Evolutionary conservation across 768 basidiomycete genomes (phyloP), one percentile per base, ranked within the genome.

Genomic region (Rhodotorula kratochvilovae): DNA sequence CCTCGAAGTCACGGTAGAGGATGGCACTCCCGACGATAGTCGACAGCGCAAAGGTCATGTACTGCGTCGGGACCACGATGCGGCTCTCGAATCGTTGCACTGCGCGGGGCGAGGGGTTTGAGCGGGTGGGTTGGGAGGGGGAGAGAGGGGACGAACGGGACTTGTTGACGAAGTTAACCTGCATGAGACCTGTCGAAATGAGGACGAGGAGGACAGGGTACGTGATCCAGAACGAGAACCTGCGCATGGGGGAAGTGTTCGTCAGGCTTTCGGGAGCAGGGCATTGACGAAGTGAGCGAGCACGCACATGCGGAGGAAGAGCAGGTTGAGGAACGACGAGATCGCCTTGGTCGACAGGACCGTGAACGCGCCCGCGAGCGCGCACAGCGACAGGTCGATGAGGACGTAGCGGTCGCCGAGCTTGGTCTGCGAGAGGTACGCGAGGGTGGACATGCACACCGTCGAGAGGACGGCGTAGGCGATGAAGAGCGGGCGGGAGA

Each of bases 21-120:
- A 99, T 88, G 3, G 91, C 92, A 8, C 92, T 94, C 36, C 94
- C 95, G 66, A 90, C 82, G 75, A 99, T 94, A 10, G 91, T 92
- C 10, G 91, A 92, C 46, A 98, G 83, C 35, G 91, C 94, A 82
- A 98, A 98, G 66, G 92, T 84, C 42, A 95, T 92, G 79, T 96
- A 98, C 83, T 97, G 94, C 23, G 88, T 88, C 10, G 94, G 95
- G 73, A 98, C 91, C 35, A 97, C 94, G 63, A 90, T 90, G 82
- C 96, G 95, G 80, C 90, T 88, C 78, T 96, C 92, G 79, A 97
- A 98, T 31, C 88, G 86, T 87, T 91, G 94, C 57, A 97, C 80
- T 13, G 94, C 93, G 55, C 84, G 89, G 90, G 6, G n/a, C 61
- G 16, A 53, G 59, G 55, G 33, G n/a, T n/a, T 35, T 16, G 23